These are phyloP conservation scores for Kluyveromyces lactis DNA, from an alignment of 805 yeast species.

Conservation along the genomic window DNA sequence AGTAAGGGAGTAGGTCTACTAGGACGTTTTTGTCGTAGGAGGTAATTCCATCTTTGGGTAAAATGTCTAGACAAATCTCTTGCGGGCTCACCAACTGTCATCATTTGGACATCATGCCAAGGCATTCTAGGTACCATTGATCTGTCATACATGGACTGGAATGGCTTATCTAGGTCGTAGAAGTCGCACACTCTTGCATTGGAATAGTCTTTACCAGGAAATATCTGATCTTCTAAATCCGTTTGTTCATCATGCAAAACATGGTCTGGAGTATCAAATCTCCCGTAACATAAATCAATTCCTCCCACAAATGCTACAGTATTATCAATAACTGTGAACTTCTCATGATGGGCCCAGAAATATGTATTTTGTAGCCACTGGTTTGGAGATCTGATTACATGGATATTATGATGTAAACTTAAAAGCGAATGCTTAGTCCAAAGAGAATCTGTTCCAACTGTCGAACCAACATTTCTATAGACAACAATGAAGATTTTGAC, in stretches of 20 bases:
- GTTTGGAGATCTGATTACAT: conserved; percentile 89
- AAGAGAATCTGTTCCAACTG: conserved; percentile 86
- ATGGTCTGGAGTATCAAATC: conserved; percentile 96
- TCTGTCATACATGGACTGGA: conserved; percentile 87
- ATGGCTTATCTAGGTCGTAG: conserved; percentile 70
- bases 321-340: conserved; percentile 77
- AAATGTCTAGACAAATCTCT: conserved; percentile 89
- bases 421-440: conserved; percentile 92
- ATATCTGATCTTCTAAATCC: conserved; percentile 43
- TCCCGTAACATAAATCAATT: conserved; percentile 88
- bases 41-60: conserved; percentile 95
- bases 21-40: conserved; percentile 88
- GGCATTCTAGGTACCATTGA: conserved; percentile 87
- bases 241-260: conserved; percentile 71
- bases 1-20: conserved; percentile 87
- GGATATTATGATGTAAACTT: conserved; percentile 76
- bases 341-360: conserved; percentile 99
- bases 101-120: conserved; percentile 99
- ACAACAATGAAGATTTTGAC: conserved; percentile 88
- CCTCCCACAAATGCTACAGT: conserved; percentile 92
- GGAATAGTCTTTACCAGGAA: conserved; percentile 97
- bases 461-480: conserved; percentile 87
- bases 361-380: conserved; percentile 87
- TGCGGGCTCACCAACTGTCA: conserved; percentile 89
- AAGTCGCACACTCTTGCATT: conserved; percentile 92